Evolutionary conservation across 2,329 filamentous ascomycete genomes (phyloP), one percentile per base, ranked within the genome.

Genomic region (Tetracladium maxilliforme): DNA sequence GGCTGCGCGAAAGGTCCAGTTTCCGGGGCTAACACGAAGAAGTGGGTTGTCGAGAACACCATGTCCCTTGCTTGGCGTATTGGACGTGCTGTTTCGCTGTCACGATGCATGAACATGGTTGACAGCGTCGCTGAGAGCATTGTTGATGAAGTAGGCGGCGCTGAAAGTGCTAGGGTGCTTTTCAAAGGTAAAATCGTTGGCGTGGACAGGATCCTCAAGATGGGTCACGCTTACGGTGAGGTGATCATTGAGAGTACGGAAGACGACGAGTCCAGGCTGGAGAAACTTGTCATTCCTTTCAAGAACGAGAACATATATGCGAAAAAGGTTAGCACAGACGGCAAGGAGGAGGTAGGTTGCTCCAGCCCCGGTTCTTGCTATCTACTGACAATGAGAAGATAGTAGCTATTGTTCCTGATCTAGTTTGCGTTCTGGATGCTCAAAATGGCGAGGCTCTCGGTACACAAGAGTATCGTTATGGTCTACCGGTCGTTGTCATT

Each of bases 251-350:
- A 67, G 29, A 58, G 58, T 4, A 47, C 50, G 12, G 56, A 31
- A 19, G 29, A 44, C 29, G 42, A 62, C 13, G 43, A 44, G 33
- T n/a, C n/a, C n/a, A n/a, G n/a, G n/a, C 54, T 28, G 36, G 45
- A 26, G 47, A 51, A 5, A 42, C 47, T 77, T 40, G 72, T 66
- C 40, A 71, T 80, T 24, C 72, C 73, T 0, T 79, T 79, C 53
- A 78, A 78, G 49, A 80, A 80, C 43, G 73, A 81, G 40, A 80
- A 79, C 37, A 73, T 80, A 22, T 64, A 64, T n/a, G 72, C 65
- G 1, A 32, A 33, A 21, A 25, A 32, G 19, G 26, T 35, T 10
- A 27, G 20, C 6, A 32, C 33, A 11, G 29, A 30, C 22, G 36
- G 29, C 4, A 9, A 47, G 60, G 22, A 48, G 37, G 25, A 33